phyloP scores from a whole-genome alignment of 768 basidiomycete genomes.

The Naematelia aurantialba region DNA sequence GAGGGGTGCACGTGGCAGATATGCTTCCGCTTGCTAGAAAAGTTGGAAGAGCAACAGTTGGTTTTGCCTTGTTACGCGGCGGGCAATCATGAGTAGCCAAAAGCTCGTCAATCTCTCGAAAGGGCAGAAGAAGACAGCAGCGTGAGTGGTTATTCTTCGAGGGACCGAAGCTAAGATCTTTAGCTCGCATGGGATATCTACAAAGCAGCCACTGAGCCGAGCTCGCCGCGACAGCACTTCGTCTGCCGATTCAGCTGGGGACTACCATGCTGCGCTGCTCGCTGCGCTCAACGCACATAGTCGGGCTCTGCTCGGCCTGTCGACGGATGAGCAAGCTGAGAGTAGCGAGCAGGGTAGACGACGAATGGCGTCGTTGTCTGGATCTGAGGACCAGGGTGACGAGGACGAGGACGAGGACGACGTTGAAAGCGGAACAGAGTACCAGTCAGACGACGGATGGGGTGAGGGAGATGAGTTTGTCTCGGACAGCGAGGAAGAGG shows the following conservation, averaged over 20 bases:
- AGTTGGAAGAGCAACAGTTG: not conserved
- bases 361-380: slow-evolving; percentile 2
- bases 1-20: not conserved
- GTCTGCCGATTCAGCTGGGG: slow-evolving; percentile 23
- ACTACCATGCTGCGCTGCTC: slow-evolving; percentile 38
- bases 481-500: slow-evolving; percentile 32
- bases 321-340: slow-evolving; percentile 11
- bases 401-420: slow-evolving; percentile 22
- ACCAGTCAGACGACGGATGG: slow-evolving; percentile 39
- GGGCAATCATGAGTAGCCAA: not conserved
- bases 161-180: too few relatives aligned
- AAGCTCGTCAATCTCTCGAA: not conserved
- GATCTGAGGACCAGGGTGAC: slow-evolving; percentile 17
- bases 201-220: too few relatives aligned
- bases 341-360: slow-evolving; percentile 16
- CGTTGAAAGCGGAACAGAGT: slow-evolving; percentile 17
- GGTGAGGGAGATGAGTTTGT: slow-evolving; percentile 34
- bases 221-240: not conserved
- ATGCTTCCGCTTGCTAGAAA: not conserved
- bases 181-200: too few relatives aligned
- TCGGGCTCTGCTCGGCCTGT: slow-evolving; percentile 45
- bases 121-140: not conserved
- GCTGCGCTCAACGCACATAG: slow-evolving; percentile 46
- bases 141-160: not conserved
- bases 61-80: not conserved